Evolutionary conservation across 2,329 filamentous ascomycete genomes (phyloP).

Genomic region (Coccinonectria pachysandricola): DNA sequence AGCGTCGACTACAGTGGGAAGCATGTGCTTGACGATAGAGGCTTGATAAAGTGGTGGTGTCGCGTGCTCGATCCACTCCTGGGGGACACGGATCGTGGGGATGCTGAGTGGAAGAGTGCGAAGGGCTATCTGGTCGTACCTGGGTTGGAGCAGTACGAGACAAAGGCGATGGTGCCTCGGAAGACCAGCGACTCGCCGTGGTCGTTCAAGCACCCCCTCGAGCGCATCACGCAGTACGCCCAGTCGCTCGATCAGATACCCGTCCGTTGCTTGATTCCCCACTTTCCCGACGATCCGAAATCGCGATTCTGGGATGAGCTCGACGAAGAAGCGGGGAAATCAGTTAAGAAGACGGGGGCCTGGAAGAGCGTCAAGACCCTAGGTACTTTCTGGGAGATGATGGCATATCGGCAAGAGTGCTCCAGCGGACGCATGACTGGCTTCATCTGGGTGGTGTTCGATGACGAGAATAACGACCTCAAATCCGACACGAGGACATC

Average conservation of each 20-base stretch:
- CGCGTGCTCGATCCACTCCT: conserved; percentile 72
- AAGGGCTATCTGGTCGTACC: conserved; percentile 81
- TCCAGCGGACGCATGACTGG: conserved; percentile 86
- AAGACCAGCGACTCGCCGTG: conserved; percentile 41
- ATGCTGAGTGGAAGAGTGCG: conserved; percentile 32
- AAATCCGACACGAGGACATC: no score
- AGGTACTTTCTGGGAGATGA: conserved; percentile 97
- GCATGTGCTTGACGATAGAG: conserved; percentile 84
- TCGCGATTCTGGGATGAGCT: conserved; percentile 79
- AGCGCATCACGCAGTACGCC: conserved; percentile 50
- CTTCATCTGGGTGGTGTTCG: conserved; percentile 88
- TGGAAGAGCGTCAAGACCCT: conserved; percentile 80
- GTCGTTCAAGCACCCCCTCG: conserved; percentile 64
- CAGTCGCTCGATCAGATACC: conserved; percentile 52
- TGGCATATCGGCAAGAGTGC: conserved; percentile 93
- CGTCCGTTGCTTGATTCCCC: conserved; percentile 74
- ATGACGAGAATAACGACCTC: conserved; percentile 37
- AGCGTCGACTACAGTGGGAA: conserved; percentile 78
- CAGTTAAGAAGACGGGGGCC: conserved; percentile 48
- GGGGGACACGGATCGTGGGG: conserved; percentile 27
- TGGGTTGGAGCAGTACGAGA: conserved; percentile 74
- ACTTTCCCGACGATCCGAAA: conserved; percentile 93
- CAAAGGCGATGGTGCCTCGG: conserved; percentile 64
- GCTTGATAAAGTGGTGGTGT: conserved; percentile 94
- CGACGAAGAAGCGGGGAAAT: conserved; percentile 66